phyloP scores from a whole-genome alignment of 768 basidiomycete genomes.

The Grammothele lineata region DNA sequence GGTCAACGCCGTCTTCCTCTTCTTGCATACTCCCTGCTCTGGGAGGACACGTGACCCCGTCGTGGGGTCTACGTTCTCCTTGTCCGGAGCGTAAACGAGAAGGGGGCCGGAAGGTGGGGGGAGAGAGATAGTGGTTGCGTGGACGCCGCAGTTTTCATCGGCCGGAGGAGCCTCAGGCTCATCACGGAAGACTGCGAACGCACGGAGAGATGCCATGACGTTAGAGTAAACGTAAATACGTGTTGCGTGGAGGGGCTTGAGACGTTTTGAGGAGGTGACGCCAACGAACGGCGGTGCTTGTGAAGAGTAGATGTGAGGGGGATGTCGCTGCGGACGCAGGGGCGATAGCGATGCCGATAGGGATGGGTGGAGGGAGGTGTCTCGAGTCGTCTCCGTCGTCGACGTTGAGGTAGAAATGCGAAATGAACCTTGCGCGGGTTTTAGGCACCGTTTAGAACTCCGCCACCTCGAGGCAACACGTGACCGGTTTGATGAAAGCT shows the following conservation, averaged over 20 bases:
- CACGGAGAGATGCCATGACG: too few species aligned
- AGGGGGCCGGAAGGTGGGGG: constrained; percentile 22
- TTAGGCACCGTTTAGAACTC: constrained; percentile 7
- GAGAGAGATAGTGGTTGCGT: constrained; percentile 5
- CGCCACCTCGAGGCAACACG: background rate
- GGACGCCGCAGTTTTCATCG: constrained; percentile 25
- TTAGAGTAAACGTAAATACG: too few species aligned
- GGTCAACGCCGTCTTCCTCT: constrained; percentile 46
- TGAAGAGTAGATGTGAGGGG: background rate
- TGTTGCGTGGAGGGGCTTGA: too few species aligned
- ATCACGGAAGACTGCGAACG: constrained; percentile 25
- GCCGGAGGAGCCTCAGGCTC: constrained; percentile 14
- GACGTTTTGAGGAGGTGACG: too few species aligned
- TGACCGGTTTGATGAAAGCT: too few species aligned
- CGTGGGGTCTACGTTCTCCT: constrained; percentile 75
- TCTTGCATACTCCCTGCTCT: constrained; percentile 46
- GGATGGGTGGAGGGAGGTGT: background rate
- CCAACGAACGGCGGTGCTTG: constrained; percentile 8
- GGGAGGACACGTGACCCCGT: constrained; percentile 60
- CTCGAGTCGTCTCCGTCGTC: constrained; percentile 12
- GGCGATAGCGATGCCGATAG: background rate
- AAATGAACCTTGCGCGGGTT: constrained; percentile 10
- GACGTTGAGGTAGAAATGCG: constrained; percentile 7
- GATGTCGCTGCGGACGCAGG: background rate
- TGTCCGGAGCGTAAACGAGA: constrained; percentile 42